These are phyloP conservation scores for Rasamsonia emersonii DNA, from an alignment of 2,329 filamentous ascomycete species.

Conservation along the genomic window DNA sequence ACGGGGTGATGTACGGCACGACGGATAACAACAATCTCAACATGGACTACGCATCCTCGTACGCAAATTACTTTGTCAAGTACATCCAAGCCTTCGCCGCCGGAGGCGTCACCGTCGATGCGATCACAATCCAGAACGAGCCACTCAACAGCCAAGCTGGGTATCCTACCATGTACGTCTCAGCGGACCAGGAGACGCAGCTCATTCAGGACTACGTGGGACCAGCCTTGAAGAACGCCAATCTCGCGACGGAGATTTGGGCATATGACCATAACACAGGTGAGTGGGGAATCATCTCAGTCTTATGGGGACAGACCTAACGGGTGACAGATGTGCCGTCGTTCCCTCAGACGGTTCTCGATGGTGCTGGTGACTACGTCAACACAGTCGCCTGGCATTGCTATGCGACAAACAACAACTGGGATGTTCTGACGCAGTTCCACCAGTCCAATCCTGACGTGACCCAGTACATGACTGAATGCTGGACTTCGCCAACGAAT, in stretches of 20 bases:
- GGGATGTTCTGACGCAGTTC: constrained; percentile 3
- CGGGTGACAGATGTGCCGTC: constrained; percentile 2
- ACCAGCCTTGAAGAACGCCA: not conserved
- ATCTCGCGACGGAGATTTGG: constrained; percentile 4
- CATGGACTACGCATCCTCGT: constrained; percentile 2
- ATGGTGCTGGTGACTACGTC: constrained; percentile 3
- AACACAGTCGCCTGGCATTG: constrained; percentile 5
- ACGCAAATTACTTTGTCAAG: constrained; percentile 5
- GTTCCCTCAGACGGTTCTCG: constrained; percentile 3
- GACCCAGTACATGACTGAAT: constrained; percentile 6
- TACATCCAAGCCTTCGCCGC: constrained; percentile 4
- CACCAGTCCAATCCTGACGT: constrained; percentile 3
- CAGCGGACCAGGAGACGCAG: constrained; percentile 1
- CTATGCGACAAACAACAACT: constrained; percentile 1
- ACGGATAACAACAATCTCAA: constrained; percentile 4
- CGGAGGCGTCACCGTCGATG: constrained; percentile 4
- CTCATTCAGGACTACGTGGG: constrained; percentile 4
- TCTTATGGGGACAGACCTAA: too few relatives aligned
- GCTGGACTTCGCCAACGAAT: constrained; percentile 5
- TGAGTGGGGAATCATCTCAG: not conserved
- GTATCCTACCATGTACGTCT: constrained; percentile 5
- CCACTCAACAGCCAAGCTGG: constrained; percentile 5
- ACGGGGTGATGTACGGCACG: not conserved
- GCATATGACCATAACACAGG: constrained; percentile 6
- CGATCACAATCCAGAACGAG: constrained; percentile 5